Base-by-base conservation (phyloP, 306 rosid species). In the Corylus americana region DNA sequence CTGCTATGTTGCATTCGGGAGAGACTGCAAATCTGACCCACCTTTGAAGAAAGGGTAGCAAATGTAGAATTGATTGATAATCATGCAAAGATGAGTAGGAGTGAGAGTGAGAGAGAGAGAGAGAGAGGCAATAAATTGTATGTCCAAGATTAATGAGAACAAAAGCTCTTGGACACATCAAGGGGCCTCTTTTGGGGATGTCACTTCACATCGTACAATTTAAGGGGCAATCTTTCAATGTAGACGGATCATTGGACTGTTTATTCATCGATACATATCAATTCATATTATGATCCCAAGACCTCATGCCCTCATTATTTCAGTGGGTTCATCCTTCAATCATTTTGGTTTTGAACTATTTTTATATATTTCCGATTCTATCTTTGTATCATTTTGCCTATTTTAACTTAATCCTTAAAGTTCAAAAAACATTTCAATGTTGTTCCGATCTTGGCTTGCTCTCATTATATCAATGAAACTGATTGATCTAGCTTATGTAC, bases 181-280 rank as follows among this genome's bases (percentile, higher is more conserved):
- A 50, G 58, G 58, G 84, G 79, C 85, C 62, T 80, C 76, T 58
- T 53, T 74, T 57, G 51, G 69, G 80, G 78, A 71, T 73, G 87
- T 74, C 74, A 29, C 71, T 86, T 81, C 87, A 78, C 83, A 71
- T 85, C 86, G 72, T 55, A 27, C 73, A 54, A 35, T 20, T 71
- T 29, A 74, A 73, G 83, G 79, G 88, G 48, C 74, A 88, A 80
- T 29, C n/a, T 20, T 74, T 58, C 45, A 69, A 74, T 55, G 76
- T 37, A 5, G 89, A 87, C 81, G 59, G 83, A 86, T 76, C 82
- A 75, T 76, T 76, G 48, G 48, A 73, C 66, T 25, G 18, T 22
- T 80, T 70, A 50, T 73, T 57, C 20, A 48, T 59, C 48, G 13
- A 49, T 55, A 42, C 5, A 68, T 68, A 67, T 80, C 55, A 48